These are phyloP conservation scores for Trametes maxima DNA, from an alignment of 768 basidiomycete genomes.

Conservation along the genomic window DNA sequence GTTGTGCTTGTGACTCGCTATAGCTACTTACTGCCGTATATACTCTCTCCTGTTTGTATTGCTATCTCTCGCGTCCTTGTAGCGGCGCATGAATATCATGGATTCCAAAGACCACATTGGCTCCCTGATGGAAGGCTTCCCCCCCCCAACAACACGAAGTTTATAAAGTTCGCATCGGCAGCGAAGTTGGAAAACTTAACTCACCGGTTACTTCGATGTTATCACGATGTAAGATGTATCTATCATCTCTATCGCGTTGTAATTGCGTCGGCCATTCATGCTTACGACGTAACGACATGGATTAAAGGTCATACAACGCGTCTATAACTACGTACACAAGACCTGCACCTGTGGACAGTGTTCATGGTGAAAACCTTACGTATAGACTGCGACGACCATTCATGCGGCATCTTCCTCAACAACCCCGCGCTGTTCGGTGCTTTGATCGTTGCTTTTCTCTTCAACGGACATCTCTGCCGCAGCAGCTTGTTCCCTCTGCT, in stretches of 20 bases:
- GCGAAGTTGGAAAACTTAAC: too few species aligned
- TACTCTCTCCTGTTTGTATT: slow-evolving; percentile 22
- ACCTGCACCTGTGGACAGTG: too few species aligned
- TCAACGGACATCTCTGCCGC: neutral
- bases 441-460: neutral
- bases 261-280: neutral
- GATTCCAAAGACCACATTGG: neutral
- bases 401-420: neutral
- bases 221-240: too few species aligned
- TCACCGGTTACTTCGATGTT: too few species aligned
- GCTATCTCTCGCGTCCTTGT: slow-evolving; percentile 9
- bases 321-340: neutral
- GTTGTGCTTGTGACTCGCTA: slow-evolving; percentile 23
- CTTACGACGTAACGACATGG: neutral
- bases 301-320: neutral
- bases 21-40: slow-evolving; percentile 21
- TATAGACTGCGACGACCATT: neutral
- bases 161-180: too few species aligned
- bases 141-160: too few species aligned
- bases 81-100: slow-evolving; percentile 5
- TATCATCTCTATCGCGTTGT: too few species aligned
- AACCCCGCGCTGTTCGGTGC: neutral
- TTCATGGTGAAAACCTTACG: neutral
- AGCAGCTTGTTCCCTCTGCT: slow-evolving; percentile 10
- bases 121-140: neutral